Evolutionary conservation across 202 grass and related monocot species (phyloP).

Genomic region (Saccharum hybrid): DNA sequence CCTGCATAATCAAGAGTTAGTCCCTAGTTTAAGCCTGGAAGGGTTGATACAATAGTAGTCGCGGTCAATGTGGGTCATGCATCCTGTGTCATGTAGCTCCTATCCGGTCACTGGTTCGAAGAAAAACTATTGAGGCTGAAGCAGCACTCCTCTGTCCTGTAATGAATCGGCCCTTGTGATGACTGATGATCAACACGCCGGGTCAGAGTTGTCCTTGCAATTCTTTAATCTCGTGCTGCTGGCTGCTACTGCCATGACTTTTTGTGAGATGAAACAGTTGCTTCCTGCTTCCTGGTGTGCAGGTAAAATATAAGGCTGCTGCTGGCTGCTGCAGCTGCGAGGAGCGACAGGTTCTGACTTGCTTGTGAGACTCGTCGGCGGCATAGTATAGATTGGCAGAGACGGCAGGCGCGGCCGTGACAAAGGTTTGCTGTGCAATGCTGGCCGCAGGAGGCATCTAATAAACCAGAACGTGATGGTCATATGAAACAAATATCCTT

Average conservation of each 20-base stretch:
- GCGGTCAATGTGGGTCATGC: conserved; percentile 38
- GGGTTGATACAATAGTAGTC: conserved; percentile 25
- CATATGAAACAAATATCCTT: conserved; percentile 42
- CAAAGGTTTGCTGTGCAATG: conserved; percentile 23
- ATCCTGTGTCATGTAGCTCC: conserved; percentile 36
- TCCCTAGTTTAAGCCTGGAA: conserved; percentile 27
- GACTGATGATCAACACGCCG: not conserved
- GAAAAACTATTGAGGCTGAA: conserved; percentile 42
- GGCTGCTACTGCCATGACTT: not conserved
- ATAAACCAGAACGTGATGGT: conserved; percentile 33
- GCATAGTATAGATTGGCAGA: too few species aligned
- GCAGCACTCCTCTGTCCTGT: conserved; percentile 38
- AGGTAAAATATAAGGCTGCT: conserved; percentile 27
- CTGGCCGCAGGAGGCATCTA: conserved; percentile 35
- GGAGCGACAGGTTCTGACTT: conserved; percentile 16
- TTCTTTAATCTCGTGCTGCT: conserved; percentile 25
- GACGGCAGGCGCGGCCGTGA: conserved; percentile 43
- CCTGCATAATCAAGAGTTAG: conserved; percentile 29
- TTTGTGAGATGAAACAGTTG: conserved; percentile 20
- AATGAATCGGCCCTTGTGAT: conserved; percentile 21
- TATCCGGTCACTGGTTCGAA: not conserved
- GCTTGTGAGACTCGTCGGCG: not conserved
- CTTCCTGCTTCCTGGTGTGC: conserved; percentile 29
- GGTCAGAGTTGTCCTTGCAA: conserved; percentile 40
- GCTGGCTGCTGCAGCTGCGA: not conserved